Evolutionary conservation across 345 rosid genomes (phyloP), one percentile per base, ranked within the genome.

Genomic region (Populus nigra): DNA sequence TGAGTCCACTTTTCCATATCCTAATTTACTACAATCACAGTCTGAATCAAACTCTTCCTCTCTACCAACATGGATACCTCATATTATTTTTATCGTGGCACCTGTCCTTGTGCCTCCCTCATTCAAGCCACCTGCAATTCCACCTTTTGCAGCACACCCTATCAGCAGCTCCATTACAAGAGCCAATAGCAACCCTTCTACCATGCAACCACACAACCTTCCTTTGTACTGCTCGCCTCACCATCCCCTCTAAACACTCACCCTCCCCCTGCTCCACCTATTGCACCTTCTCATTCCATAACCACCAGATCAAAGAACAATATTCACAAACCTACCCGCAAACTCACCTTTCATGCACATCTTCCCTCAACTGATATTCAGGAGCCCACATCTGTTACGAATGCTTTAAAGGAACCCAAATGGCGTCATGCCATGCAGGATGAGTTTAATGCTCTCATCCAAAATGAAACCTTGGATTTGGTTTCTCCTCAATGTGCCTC

Each of bases 251-350:
- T 29, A 29, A 29, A 29, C 31, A 29, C 31, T 29, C 31, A 2
- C 31, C 0, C 1, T 29, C 1, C 31, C 31, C 0, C 0, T 29
- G 6, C 31, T 25, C 0, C 5, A 27, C 39, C 39, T 2, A 0
- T 33, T 27, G 15, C 22, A 0, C 7, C 39, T 0, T 5, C 69
- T 16, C 3, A 16, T 23, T 5, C 20, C 6, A 65, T 65, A 7
- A 13, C 5, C 8, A 65, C 39, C 8, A 27, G 8, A 12, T 65
- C 39, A 1, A 9, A 27, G 0, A 65, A 65, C 12, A 10, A 31
- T 15, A 65, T 65, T 0, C 17, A 25, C 69, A 65, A 65, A 31
- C 2, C n/a, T 0, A 29, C 1, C 7, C 33, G 0, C 10, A 65
- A 65, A 27, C 7, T 65, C 18, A 65, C 1, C 4, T 33, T 65